Evolutionary conservation across 768 basidiomycete species (phyloP).

Genomic region (Phylloporus arenicola): DNA sequence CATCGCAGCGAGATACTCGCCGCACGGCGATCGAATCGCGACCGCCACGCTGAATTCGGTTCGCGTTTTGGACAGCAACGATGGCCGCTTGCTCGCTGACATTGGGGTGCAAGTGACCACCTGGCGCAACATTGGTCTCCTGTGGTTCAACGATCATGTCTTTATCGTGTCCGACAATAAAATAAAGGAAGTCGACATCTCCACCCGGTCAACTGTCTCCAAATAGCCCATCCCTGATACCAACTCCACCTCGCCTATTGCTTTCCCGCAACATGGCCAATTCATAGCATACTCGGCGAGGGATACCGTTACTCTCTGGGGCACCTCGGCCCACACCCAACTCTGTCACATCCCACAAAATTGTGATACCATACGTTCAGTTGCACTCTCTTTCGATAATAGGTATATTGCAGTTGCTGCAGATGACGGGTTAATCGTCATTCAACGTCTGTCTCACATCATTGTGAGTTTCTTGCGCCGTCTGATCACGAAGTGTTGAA

Average conservation of each 20-base stretch:
- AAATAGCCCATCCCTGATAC: background rate
- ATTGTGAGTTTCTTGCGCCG: background rate
- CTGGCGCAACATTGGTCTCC: background rate
- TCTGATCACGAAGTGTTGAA: background rate
- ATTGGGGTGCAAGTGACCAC: background rate
- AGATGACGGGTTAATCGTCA: background rate
- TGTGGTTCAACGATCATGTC: slow-evolving; percentile 1
- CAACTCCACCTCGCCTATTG: background rate
- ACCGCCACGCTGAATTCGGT: background rate
- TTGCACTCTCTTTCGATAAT: background rate
- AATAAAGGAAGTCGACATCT: background rate
- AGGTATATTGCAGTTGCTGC: background rate
- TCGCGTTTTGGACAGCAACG: background rate
- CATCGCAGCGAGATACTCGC: background rate
- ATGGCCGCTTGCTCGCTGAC: background rate
- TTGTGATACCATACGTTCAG: background rate
- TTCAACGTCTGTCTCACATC: background rate
- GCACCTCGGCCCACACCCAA: background rate
- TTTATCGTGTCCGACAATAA: background rate
- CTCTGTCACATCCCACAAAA: background rate
- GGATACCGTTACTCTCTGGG: background rate
- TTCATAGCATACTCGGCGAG: background rate
- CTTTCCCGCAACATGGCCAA: background rate
- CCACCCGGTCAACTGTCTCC: background rate
- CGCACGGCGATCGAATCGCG: slow-evolving; percentile 2